Percentiles rank a stretch among this genome's conserved stretches.
phyloP scores from a whole-genome alignment of 1,284 basidiomycete species.

The Xanthoconium separans region DNA sequence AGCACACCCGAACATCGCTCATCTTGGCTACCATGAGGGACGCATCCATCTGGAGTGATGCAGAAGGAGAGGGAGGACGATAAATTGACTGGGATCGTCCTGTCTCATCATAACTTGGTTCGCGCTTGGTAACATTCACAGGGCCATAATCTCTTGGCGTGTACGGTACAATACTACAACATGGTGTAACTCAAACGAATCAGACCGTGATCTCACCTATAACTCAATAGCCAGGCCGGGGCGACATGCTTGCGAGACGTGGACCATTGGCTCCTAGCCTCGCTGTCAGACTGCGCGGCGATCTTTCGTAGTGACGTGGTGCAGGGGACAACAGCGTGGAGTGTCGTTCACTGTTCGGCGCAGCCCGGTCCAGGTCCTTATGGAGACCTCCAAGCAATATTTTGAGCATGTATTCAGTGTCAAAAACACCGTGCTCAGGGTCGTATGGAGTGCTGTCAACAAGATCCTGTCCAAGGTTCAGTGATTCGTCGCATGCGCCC shows the following conservation, averaged over 20 bases:
- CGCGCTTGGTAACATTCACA: too few species aligned
- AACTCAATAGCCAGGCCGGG: slow-evolving; percentile 15
- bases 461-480: slow-evolving; percentile 38
- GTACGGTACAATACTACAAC: too few species aligned
- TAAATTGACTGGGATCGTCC: too few species aligned
- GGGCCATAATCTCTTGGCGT: too few species aligned
- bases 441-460: slow-evolving; percentile 46
- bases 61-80: too few species aligned
- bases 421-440: slow-evolving; percentile 33
- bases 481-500: background rate
- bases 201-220: too few species aligned
- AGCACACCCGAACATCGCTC: too few species aligned
- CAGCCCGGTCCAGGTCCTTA: slow-evolving; percentile 20
- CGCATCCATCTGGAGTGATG: too few species aligned
- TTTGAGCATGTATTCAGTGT: slow-evolving; percentile 42
- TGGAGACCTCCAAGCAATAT: slow-evolving; percentile 43
- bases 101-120: too few species aligned
- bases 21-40: too few species aligned
- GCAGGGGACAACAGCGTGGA: slow-evolving; percentile 12
- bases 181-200: too few species aligned
- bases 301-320: slow-evolving; percentile 9
- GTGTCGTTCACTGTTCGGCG: slow-evolving; percentile 4
- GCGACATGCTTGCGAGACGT: slow-evolving; percentile 13
- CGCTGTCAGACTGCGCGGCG: slow-evolving; percentile 12
- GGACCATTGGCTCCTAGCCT: slow-evolving; percentile 16